These are phyloP conservation scores for Diaporthe amygdali DNA, from an alignment of 2,329 filamentous ascomycete genomes.

Conservation along the genomic window DNA sequence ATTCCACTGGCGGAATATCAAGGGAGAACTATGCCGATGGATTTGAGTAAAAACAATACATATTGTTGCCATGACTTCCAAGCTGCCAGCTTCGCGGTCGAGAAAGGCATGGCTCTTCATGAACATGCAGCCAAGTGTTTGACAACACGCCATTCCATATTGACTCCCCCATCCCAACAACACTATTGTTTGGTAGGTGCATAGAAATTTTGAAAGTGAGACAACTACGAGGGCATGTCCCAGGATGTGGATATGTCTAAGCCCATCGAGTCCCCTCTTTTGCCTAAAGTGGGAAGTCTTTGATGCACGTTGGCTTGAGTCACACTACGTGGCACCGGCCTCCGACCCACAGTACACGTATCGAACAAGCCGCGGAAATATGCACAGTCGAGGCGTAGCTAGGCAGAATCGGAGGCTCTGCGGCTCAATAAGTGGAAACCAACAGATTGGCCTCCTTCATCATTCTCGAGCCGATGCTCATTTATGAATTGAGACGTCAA, in stretches of 20 bases:
- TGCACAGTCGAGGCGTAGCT: neutral
- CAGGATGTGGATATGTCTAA: neutral
- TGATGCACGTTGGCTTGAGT: neutral
- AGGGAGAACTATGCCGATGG: too few species aligned
- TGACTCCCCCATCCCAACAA: neutral
- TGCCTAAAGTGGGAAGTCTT: neutral
- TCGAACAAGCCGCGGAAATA: neutral
- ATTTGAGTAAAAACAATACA: too few species aligned
- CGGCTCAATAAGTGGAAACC: neutral
- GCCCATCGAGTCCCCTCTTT: neutral
- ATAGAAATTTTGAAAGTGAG: neutral
- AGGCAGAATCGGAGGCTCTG: neutral
- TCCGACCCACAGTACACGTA: constrained; percentile 6
- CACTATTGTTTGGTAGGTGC: neutral
- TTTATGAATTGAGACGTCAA: neutral
- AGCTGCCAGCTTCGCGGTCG: too few species aligned
- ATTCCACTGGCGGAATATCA: too few species aligned
- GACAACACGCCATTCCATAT: too few species aligned
- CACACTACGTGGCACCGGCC: constrained; percentile 5
- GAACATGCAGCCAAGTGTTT: too few species aligned
- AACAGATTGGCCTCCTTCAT: neutral
- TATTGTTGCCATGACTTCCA: too few species aligned
- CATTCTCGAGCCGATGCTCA: neutral
- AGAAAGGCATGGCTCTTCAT: too few species aligned
- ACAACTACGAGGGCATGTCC: neutral